Base-by-base conservation (phyloP, 208 protist species). In the Angomonas ambiguus region DNA sequence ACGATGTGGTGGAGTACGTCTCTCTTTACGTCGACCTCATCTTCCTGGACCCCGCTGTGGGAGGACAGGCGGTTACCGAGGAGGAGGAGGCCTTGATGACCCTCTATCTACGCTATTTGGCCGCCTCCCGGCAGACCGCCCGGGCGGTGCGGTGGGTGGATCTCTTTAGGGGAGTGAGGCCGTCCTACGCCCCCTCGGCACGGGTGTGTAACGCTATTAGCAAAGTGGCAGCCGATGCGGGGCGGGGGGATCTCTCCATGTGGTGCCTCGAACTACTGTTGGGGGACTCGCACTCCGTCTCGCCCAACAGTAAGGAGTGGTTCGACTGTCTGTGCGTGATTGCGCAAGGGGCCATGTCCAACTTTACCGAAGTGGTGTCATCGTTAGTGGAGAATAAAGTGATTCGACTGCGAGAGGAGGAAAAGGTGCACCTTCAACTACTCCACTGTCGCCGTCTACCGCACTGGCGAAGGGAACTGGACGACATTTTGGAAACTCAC, bases 371-470 rank as follows among this genome's bases (percentile, higher is more conserved):
- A 53, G 67, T 94, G 20, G 56, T 92, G 57, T 66, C 79, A 30
- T 83, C 79, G 2, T 65, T 92, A 25, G 65, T 73, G 20, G 67
- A 79, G 35, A 88, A 85, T 61, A 75, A 67, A 41, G 67, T 91
- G 28, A 63, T 92, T 42, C n/a, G 51, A 5, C 63, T 79, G 0
- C 80, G 58, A 1, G 69, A 62, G 25, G 88, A 94, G 69, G 77
- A 92, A 63, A 41, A 65, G 4, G 70, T 92, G 28, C 80, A 84
- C 31, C 56, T 91, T n/a, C 66, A 79, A 22, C 79, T 94, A 57
- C 66, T 91, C 57, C 76, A 89, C 75, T 78, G 72, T 42, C 80
- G 85, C 30, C 78, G 74, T 62, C 82, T 65, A 48, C 55, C 82
- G 1, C 71, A 73, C 30, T 85, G 78, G 72, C 64, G 76, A 34